Percentiles rank a stretch among this genome's conserved stretches.
Conservation (phyloP, 805 yeast species). For the Wickerhamomyces mucosus region DNA sequence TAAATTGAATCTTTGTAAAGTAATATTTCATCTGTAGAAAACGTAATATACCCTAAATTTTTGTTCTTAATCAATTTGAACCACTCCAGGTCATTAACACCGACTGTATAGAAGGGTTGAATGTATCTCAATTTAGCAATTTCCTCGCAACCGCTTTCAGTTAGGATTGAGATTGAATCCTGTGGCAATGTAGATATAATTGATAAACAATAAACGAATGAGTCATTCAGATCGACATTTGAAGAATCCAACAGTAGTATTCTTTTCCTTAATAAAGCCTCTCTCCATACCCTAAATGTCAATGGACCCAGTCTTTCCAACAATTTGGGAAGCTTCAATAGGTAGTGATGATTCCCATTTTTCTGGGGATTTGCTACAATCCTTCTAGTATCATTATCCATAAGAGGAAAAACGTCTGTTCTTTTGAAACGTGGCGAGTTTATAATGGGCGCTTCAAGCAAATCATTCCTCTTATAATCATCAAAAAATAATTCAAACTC, state of each 20-base stretch:
- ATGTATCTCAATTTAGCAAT: constrained; percentile 21
- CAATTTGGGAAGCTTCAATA: constrained; percentile 35
- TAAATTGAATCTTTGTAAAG: constrained; percentile 42
- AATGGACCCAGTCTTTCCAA: constrained; percentile 53
- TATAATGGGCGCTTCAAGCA: constrained; percentile 8
- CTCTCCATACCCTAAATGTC: constrained; percentile 54
- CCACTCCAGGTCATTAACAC: constrained; percentile 46
- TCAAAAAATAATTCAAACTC: constrained; percentile 19
- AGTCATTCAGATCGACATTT: constrained; percentile 30
- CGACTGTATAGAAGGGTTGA: constrained; percentile 52
- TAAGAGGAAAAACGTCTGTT: background rate
- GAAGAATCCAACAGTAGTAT: constrained; percentile 36
- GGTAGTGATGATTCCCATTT: constrained; percentile 38
- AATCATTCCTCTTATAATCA: constrained; percentile 8
- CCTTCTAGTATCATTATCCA: too few species aligned
- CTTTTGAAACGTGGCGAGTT: constrained; percentile 4
- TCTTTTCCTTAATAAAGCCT: constrained; percentile 46
- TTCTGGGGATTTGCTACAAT: too few species aligned
- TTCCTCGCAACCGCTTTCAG: constrained; percentile 15
- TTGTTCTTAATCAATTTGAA: constrained; percentile 14
- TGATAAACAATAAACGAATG: constrained; percentile 49
- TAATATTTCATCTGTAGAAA: constrained; percentile 59
- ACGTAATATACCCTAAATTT: constrained; percentile 38
- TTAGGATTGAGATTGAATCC: constrained; percentile 32
- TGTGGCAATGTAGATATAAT: constrained; percentile 56